Conservation (phyloP, 2,329 filamentous ascomycete genomes). For the Calonectria crousiana region DNA sequence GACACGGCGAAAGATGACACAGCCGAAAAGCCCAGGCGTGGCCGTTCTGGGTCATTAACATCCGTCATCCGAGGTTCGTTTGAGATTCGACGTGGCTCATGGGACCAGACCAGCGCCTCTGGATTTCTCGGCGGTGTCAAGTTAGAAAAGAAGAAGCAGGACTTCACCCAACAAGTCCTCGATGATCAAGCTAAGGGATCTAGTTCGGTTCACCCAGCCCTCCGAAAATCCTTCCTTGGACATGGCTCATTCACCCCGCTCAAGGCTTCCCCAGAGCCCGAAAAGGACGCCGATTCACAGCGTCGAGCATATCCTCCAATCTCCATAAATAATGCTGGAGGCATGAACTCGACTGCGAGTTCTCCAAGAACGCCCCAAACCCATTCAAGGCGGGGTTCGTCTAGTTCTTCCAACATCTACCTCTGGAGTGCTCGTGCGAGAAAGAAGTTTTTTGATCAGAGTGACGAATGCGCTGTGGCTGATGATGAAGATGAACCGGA, state of each 20-base stretch:
- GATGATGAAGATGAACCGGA: slow-evolving; percentile 39
- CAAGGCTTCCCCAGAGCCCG: slow-evolving; percentile 39
- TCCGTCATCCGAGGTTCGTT: slow-evolving; percentile 52
- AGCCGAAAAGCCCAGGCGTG: slow-evolving; percentile 40
- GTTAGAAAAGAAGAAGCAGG: slow-evolving; percentile 54
- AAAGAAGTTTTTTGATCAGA: slow-evolving; percentile 23
- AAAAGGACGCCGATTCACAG: slow-evolving; percentile 40
- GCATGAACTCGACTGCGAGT: slow-evolving; percentile 43
- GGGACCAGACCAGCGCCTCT: slow-evolving; percentile 46
- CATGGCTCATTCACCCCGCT: slow-evolving; percentile 46
- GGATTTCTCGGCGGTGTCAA: slow-evolving; percentile 58
- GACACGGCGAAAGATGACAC: slow-evolving; percentile 32
- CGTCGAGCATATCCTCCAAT: slow-evolving; percentile 53
- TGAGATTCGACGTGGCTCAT: slow-evolving; percentile 49
- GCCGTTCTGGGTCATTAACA: slow-evolving; percentile 53
- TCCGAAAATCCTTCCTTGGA: slow-evolving; percentile 45
- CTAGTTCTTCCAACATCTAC: slow-evolving; percentile 49
- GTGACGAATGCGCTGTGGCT: slow-evolving; percentile 38
- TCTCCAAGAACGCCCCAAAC: slow-evolving; percentile 39
- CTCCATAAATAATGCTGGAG: slow-evolving; percentile 46
- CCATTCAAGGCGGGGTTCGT: slow-evolving; percentile 45
- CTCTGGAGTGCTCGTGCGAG: slow-evolving; percentile 42
- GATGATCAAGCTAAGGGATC: slow-evolving; percentile 43
- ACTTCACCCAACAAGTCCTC: slow-evolving; percentile 45
- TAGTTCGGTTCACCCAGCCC: slow-evolving; percentile 50